Base-by-base conservation (phyloP, 169 alveolate genomes). In the Eimeria maxima region DNA sequence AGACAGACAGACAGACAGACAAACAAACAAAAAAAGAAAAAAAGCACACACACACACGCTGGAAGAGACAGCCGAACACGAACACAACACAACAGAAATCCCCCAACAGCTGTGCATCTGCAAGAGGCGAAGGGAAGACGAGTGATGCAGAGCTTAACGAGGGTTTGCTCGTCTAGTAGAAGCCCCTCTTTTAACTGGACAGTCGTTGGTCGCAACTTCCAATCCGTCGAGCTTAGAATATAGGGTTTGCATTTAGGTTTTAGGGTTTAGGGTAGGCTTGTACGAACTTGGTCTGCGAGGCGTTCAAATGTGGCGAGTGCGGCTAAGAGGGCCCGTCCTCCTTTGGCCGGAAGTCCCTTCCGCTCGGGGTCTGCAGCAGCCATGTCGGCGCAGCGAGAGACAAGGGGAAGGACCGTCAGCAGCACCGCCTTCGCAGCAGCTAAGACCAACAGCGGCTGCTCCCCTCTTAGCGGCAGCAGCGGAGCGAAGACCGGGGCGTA, bases 391-490 rank as follows among this genome's bases (percentile, higher is more conserved):
- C 47, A 92, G 91, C 84, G 73, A 29, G 69, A 87, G 22, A 81
- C 90, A 69, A 76, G 95, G 14, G 84, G 71, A 29, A 84, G 63
- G 60, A 84, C 91, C 42, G 69, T 20, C 22, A 92, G 84, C 55
- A 92, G 86, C 47, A 84, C 80, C 44, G 95, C 65, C 57, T 81
- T 81, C 0, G 90, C 90, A 11, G 81, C 71, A 22, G 95, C 86
- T 63, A 92, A 90, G 42, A 92, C 57, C 16, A 92, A 69, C 47
- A 92, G 50, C 29, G 95, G 65, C 38, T 69, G 88, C 63, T 92
- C 95, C 63, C 76, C 88, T 24, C 42, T 22, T 42, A 92, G 91
- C n/a, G 95, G 95, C 78, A 92, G 91, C 69, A 55, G 84, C 55
- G 90, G 84, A 6, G 69, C 57, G 38, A 92, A 92, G 91, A 76